phyloP scores from a whole-genome alignment of 805 yeast species.

The Ogataea degrootiae region DNA sequence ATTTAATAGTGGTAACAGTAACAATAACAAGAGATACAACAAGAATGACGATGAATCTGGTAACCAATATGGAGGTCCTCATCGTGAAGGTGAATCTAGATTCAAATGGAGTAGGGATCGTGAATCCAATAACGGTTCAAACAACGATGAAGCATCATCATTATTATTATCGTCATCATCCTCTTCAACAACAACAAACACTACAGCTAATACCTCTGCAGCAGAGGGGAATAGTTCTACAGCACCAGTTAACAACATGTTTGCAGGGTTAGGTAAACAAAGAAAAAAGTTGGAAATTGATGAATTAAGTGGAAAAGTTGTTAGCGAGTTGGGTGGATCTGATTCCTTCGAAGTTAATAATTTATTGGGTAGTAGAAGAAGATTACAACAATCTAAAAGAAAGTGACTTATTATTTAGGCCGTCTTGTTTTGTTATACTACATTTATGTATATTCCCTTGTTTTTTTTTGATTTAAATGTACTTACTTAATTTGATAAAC shows the following conservation, averaged over 20 bases:
- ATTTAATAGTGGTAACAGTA: background rate
- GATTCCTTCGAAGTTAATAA: slow-evolving; percentile 24
- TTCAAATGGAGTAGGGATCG: slow-evolving; percentile 1
- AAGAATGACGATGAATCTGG: slow-evolving; percentile 1
- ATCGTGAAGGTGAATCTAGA: background rate
- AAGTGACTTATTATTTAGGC: background rate
- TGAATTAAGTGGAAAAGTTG: slow-evolving; percentile 11
- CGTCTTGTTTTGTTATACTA: no score
- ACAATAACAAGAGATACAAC: slow-evolving; percentile 2
- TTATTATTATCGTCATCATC: background rate
- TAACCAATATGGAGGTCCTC: background rate
- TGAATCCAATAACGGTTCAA: slow-evolving; percentile 3
- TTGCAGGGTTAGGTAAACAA: slow-evolving; percentile 25
- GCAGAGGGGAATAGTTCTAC: background rate
- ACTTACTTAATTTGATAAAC: no score
- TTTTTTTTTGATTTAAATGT: no score
- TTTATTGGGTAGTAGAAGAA: slow-evolving; percentile 21
- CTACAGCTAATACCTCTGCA: background rate
- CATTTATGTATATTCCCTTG: no score
- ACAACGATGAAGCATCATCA: background rate
- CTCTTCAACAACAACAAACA: background rate
- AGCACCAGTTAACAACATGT: slow-evolving; percentile 8
- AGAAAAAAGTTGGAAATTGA: slow-evolving; percentile 24
- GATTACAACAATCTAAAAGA: slow-evolving; percentile 15
- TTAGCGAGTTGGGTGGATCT: slow-evolving; percentile 16